These are phyloP conservation scores for Sideroxylon spinosum DNA, from an alignment of 179 eudicot genomes.

Conservation along the genomic window DNA sequence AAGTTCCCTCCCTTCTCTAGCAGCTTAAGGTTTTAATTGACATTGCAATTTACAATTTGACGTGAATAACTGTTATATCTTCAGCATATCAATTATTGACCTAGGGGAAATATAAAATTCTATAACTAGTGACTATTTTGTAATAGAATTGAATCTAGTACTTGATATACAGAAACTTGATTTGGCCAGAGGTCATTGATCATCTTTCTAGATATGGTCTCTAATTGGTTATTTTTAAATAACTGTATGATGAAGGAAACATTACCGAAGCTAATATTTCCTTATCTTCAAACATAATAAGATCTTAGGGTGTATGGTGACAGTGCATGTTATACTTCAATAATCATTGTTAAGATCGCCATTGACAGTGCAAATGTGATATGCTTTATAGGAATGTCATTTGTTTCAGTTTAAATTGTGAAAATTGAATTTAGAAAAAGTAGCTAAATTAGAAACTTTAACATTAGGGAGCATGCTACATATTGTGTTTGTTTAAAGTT, in stretches of 20 bases:
- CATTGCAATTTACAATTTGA: too few species aligned
- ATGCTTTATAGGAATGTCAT: neutral
- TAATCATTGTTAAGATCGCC: neutral
- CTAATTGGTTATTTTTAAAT: neutral
- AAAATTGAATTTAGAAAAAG: neutral
- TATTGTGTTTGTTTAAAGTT: neutral
- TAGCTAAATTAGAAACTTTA: neutral
- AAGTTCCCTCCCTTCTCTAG: too few species aligned
- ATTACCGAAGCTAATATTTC: neutral
- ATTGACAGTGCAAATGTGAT: neutral
- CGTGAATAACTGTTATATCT: too few species aligned
- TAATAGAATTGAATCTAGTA: neutral
- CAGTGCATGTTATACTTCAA: neutral
- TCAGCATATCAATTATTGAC: neutral
- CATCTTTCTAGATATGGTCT: conserved; percentile 1
- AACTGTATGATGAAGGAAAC: neutral
- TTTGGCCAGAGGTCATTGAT: neutral
- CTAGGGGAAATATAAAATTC: neutral
- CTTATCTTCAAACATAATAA: neutral
- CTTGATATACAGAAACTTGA: neutral
- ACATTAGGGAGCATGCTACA: neutral
- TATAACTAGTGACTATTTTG: neutral
- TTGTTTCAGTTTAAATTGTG: neutral
- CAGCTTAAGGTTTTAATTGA: too few species aligned
- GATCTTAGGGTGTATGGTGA: neutral